Evolutionary conservation across 805 yeast genomes (phyloP), one percentile per base, ranked within the genome.

Genomic region (Wickerhamiella australiensis): DNA sequence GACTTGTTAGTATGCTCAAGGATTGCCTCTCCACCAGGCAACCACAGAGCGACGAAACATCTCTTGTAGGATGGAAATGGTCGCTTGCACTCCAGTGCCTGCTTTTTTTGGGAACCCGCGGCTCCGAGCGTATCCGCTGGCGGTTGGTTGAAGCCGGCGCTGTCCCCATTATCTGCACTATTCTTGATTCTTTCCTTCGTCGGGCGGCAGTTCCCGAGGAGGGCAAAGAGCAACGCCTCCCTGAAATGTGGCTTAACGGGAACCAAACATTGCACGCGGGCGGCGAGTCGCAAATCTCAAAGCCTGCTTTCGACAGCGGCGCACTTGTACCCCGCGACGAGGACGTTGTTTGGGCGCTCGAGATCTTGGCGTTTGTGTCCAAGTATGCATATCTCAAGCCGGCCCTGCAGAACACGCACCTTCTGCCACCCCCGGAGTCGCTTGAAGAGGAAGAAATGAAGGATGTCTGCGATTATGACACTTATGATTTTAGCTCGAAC

Each of bases 61-160:
- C 52, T n/a, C 50, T 58, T 8, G 54, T 82, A n/a, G 88, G 94
- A 0, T 90, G 96, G 96, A 90, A 90, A 68, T 90, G 98, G 98
- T 85, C 95, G 5, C 68, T 90, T 49, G 85, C 96, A 0, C 79
- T 92, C 61, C 98, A 90, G 68, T 88, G 96, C 62, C 68, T 90
- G 50, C 94, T 90, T 1, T 73, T 86, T 50, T 79, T 90, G 17
- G 96, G 96, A 12, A 87, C 96, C 1, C 74, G 96, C 56, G 98
- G 98, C 21, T 79, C 94, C 1, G 96, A 88, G 64, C 68, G 71
- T 47, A 85, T 88, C 45, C 72, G 98, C 47, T 79, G 81, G 57
- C 79, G 87, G 58, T 84, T 92, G 6, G 96, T 87, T 8, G 80
- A 83, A 54, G 94, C 96, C 1, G 97, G 96, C 3, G 79, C 87